Base-by-base conservation (phyloP, 2,329 filamentous ascomycete genomes). In the Aspergillus uvarum region DNA sequence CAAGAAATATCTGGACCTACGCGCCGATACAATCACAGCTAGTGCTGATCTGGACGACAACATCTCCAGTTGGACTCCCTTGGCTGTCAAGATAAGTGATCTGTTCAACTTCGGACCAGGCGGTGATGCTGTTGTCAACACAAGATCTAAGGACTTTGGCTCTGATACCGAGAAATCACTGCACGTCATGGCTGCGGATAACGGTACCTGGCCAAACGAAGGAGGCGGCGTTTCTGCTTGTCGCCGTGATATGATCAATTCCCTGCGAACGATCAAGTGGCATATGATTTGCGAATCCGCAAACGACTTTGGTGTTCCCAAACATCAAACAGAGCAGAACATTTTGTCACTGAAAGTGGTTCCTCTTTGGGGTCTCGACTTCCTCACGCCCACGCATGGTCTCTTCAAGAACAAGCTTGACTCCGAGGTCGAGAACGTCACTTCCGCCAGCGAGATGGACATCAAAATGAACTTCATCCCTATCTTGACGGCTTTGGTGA, bases 171-270 rank as follows among this genome's bases (percentile, higher is more conserved):
- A 77, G 12, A 76, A 80, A 26, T 78, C 75, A 3, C 76, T 83
- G 4, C 82, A 82, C 32, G 81, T 84, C 54, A 79, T 84, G 63
- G 82, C 82, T 54, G 75, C 77, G 21, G 82, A 84, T 63, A 83
- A 77, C 22, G 82, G 82, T 12, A 83, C 81, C 61, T 83, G 81
- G 81, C 81, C 81, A 2, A 80, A 82, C 59, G 79, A 80, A 60
- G 81, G 81, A 35, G 82, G 82, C 59, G 82, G 82, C 64, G 82
- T 85, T 14, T 84, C 82, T 42, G 82, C 82, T 58, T 85, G 82
- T 70, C 76, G 82, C 47, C 77, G 82, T 48, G 82, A 85, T 66
- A 76, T 85, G 68, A 81, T 85, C 68, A 83, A 85, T 64, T 80
- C 79, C 14, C 79, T 83, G 62, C 75, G 76, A 48, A 83, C 81